These are phyloP conservation scores for Cystobasidium tubakii DNA, from an alignment of 768 basidiomycete genomes.

Conservation along the genomic window DNA sequence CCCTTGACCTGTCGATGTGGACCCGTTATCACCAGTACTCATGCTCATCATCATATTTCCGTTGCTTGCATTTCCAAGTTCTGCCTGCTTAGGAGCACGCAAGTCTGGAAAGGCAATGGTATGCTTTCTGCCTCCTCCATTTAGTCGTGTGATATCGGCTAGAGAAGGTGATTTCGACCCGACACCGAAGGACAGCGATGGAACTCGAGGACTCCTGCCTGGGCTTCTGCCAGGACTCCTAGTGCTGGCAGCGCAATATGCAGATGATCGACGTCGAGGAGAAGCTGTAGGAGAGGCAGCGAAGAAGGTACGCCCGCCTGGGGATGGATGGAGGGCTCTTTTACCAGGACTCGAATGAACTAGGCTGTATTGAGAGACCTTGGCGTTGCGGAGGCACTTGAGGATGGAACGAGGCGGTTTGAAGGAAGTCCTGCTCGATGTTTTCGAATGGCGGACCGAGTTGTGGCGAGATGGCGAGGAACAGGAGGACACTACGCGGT, in stretches of 20 bases:
- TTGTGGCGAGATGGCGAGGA: not conserved
- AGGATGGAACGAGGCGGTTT: conserved; percentile 5
- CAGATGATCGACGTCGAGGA: conserved; percentile 17
- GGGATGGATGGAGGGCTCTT: not conserved
- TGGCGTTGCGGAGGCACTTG: not conserved
- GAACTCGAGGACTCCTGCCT: not conserved
- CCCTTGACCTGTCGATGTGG: not conserved
- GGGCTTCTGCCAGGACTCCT: not conserved
- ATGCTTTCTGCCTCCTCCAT: conserved; percentile 17
- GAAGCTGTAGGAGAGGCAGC: conserved; percentile 12
- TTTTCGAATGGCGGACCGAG: not conserved
- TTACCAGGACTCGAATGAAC: conserved; percentile 8
- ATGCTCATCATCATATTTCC: not conserved
- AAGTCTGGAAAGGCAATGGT: conserved; percentile 33
- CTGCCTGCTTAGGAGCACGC: not conserved
- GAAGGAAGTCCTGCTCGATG: not conserved
- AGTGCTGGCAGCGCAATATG: not conserved
- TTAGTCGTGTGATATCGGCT: conserved; percentile 22
- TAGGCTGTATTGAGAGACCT: conserved; percentile 4
- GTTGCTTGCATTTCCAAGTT: not conserved
- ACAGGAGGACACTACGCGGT: not conserved
- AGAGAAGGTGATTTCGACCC: not conserved
- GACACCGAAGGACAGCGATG: not conserved
- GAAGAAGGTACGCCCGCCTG: not conserved
- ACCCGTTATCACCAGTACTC: not conserved